Percentiles rank a stretch among this genome's conserved stretches.
Evolutionary conservation across 176 grass and related monocot species (phyloP).

Genomic region (Chloris gayana): DNA sequence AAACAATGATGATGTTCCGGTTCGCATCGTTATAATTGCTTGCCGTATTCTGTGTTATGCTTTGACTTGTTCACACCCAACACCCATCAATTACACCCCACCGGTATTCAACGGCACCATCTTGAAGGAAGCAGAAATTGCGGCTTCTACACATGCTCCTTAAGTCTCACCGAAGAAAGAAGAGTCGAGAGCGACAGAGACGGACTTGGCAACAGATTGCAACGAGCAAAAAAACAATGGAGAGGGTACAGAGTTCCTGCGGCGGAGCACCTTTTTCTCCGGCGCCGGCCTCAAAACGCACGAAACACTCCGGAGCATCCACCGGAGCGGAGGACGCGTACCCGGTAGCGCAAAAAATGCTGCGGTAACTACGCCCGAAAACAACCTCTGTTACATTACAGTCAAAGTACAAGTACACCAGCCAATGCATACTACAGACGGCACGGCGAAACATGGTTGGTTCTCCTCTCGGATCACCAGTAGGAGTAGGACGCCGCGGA

Average conservation of each 20-base stretch:
- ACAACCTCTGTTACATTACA: too few species aligned
- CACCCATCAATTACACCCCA: neutral
- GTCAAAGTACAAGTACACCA: too few species aligned
- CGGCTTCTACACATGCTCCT: neutral
- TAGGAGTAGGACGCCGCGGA: slow-evolving; percentile 12
- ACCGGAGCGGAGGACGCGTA: neutral
- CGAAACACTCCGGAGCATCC: neutral
- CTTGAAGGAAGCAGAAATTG: neutral
- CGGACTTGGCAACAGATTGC: neutral
- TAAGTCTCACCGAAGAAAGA: too few species aligned
- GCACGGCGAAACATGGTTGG: too few species aligned
- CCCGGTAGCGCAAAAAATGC: slow-evolving; percentile 34
- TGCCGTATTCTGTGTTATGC: neutral
- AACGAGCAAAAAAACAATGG: neutral
- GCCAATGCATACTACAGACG: too few species aligned
- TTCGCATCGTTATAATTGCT: neutral
- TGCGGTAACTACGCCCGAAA: too few species aligned
- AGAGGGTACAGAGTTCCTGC: slow-evolving; percentile 1
- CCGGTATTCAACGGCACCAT: neutral
- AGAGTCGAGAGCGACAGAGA: neutral
- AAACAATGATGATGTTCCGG: neutral
- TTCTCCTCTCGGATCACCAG: slow-evolving; percentile 38
- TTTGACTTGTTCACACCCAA: neutral
- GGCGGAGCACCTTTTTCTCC: neutral
- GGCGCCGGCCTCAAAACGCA: slow-evolving; percentile 23